A percentile compares a stretch with the other conserved stretches of the same genome.
Evolutionary conservation across 2,329 filamentous ascomycete species (phyloP).

Genomic region (Diplocarpon rosae): DNA sequence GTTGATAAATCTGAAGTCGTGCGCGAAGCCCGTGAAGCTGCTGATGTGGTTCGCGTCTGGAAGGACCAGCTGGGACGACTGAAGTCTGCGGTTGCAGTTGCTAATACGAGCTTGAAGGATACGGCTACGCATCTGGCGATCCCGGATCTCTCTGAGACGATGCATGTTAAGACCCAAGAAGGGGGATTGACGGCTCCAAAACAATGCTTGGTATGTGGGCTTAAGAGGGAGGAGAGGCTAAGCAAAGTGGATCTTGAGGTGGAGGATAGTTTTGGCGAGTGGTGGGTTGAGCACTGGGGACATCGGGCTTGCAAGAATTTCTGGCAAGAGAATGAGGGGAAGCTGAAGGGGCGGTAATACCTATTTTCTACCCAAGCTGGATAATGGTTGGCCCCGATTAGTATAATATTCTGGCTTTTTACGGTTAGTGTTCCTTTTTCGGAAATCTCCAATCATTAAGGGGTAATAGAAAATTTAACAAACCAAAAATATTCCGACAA

Average conservation of each 20-base stretch:
- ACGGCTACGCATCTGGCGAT: slow-evolving; percentile 33
- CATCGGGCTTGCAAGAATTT: slow-evolving; percentile 72
- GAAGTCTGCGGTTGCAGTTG: slow-evolving; percentile 58
- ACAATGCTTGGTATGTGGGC: slow-evolving; percentile 73
- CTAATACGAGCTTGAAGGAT: slow-evolving; percentile 36
- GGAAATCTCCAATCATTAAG: too few species aligned
- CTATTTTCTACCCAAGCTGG: background rate
- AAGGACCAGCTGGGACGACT: slow-evolving; percentile 64
- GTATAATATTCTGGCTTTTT: background rate
- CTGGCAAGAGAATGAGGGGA: slow-evolving; percentile 67
- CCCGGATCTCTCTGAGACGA: slow-evolving; percentile 61
- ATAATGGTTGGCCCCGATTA: background rate
- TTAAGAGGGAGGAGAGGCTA: slow-evolving; percentile 80
- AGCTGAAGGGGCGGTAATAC: slow-evolving; percentile 45
- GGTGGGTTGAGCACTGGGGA: slow-evolving; percentile 89
- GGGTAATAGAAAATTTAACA: too few species aligned
- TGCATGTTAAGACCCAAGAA: slow-evolving; percentile 57
- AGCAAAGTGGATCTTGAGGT: slow-evolving; percentile 58
- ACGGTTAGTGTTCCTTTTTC: too few species aligned
- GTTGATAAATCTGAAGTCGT: slow-evolving; percentile 74
- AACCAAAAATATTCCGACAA: too few species aligned
- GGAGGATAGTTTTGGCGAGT: slow-evolving; percentile 89
- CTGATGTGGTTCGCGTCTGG: slow-evolving; percentile 68
- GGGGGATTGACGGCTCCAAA: slow-evolving; percentile 64
- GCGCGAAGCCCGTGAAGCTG: slow-evolving; percentile 75